phyloP scores from a whole-genome alignment of 805 yeast species.

The Starmerella floricola region DNA sequence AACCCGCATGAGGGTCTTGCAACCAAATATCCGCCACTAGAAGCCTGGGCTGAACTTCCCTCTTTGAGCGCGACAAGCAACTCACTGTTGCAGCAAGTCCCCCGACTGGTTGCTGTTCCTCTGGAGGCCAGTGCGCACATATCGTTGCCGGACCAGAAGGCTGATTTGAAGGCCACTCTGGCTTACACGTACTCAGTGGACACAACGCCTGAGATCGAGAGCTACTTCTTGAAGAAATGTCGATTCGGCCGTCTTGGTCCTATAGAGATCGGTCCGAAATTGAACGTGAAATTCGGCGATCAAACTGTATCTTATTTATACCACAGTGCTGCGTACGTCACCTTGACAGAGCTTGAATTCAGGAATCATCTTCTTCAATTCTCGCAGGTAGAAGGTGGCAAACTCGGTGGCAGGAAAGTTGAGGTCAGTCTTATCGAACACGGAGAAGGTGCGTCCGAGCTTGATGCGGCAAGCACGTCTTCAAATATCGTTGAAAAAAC shows the following conservation, averaged over 20 bases:
- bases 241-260: conserved; percentile 17
- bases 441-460: conserved; percentile 11
- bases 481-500: conserved; percentile 14
- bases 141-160: conserved; percentile 32
- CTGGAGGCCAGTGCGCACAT: conserved; percentile 36
- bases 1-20: conserved; percentile 11
- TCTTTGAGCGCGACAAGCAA: conserved; percentile 29
- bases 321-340: conserved; percentile 34
- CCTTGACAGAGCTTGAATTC: conserved; percentile 35
- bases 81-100: conserved; percentile 23
- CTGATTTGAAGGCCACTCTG: conserved; percentile 39
- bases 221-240: conserved; percentile 31
- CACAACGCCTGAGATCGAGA: conserved; percentile 31
- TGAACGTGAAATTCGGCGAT: conserved; percentile 34
- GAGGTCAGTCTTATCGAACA: conserved; percentile 40
- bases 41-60: conserved; percentile 40
- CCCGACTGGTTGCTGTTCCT: conserved; percentile 36
- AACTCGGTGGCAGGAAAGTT: conserved; percentile 41
- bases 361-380: conserved; percentile 32
- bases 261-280: conserved; percentile 32
- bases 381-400: conserved; percentile 44
- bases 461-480: conserved; percentile 8
- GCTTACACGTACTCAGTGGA: conserved; percentile 26
- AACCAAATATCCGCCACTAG: conserved; percentile 40
- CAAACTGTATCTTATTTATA: conserved; percentile 35